Evolutionary conservation across 192 early-diverging fungal genomes (phyloP).

Genomic region (Dispira parvispora): DNA sequence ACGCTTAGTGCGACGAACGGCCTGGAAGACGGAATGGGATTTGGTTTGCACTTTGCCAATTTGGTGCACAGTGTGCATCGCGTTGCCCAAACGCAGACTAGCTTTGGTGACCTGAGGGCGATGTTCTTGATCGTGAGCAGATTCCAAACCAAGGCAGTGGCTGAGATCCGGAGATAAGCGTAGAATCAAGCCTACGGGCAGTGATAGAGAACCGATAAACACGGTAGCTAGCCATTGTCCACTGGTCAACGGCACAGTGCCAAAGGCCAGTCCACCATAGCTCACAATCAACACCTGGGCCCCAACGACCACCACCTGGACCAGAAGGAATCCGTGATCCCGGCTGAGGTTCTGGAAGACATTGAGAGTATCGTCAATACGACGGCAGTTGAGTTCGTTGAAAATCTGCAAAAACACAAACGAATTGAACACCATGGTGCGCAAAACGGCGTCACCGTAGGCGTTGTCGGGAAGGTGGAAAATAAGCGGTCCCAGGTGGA

Average conservation of each 20-base stretch:
- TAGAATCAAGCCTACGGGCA: constrained; percentile 60
- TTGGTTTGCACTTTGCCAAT: background rate
- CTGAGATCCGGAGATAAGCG: constrained; percentile 62
- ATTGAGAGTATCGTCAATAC: constrained; percentile 60
- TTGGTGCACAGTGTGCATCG: background rate
- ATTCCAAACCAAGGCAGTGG: constrained; percentile 29
- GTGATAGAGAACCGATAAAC: constrained; percentile 55
- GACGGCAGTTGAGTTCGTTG: constrained; percentile 85
- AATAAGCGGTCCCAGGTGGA: constrained; percentile 35
- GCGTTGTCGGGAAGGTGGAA: constrained; percentile 19
- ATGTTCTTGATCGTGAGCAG: constrained; percentile 25
- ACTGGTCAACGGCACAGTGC: constrained; percentile 43
- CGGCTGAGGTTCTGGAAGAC: constrained; percentile 71
- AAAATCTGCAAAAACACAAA: constrained; percentile 93
- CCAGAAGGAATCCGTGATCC: constrained; percentile 65
- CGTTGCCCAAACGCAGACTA: background rate
- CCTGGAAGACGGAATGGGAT: background rate
- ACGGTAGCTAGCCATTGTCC: constrained; percentile 69
- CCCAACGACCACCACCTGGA: constrained; percentile 52
- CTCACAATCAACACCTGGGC: constrained; percentile 73
- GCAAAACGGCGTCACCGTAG: constrained; percentile 20
- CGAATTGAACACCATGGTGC: constrained; percentile 82
- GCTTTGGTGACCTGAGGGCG: constrained; percentile 9
- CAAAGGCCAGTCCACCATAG: constrained; percentile 82
- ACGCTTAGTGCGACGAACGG: background rate